Conservation (phyloP, 129 eudicot genomes). For the Artemisia argyi region DNA sequence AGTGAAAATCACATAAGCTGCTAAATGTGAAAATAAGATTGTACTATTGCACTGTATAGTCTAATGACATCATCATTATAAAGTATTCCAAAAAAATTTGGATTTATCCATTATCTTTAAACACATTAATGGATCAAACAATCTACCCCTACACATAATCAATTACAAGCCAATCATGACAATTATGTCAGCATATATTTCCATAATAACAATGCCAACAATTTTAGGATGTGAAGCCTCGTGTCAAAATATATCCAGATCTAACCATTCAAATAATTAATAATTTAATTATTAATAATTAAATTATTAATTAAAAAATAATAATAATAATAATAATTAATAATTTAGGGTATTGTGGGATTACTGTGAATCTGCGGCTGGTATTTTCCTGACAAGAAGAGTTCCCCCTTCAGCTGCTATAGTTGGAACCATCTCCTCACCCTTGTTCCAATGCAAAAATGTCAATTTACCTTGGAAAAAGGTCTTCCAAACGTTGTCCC, state of each 20-base stretch:
- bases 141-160: not conserved
- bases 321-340: too few relatives aligned
- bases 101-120: not conserved
- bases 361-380: conserved; percentile 72
- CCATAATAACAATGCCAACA: not conserved
- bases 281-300: too few relatives aligned
- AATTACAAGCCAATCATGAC: not conserved
- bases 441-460: conserved; percentile 80
- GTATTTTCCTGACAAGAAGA: conserved; percentile 89
- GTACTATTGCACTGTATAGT: not conserved
- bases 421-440: conserved; percentile 87
- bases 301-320: too few relatives aligned
- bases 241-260: not conserved
- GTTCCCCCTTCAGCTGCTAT: conserved; percentile 78
- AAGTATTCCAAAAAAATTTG: not conserved
- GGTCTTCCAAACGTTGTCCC: conserved; percentile 50
- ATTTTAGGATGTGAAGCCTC: not conserved
- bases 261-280: not conserved
- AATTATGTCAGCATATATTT: not conserved
- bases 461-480: conserved; percentile 69
- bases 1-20: not conserved
- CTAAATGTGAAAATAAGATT: not conserved
- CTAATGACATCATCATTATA: not conserved
- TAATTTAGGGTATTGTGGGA: not conserved
- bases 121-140: not conserved